Percentiles rank a stretch among this genome's conserved stretches.
Evolutionary conservation across 805 yeast species (phyloP).

Genomic region (Saccharomyces mikatae): DNA sequence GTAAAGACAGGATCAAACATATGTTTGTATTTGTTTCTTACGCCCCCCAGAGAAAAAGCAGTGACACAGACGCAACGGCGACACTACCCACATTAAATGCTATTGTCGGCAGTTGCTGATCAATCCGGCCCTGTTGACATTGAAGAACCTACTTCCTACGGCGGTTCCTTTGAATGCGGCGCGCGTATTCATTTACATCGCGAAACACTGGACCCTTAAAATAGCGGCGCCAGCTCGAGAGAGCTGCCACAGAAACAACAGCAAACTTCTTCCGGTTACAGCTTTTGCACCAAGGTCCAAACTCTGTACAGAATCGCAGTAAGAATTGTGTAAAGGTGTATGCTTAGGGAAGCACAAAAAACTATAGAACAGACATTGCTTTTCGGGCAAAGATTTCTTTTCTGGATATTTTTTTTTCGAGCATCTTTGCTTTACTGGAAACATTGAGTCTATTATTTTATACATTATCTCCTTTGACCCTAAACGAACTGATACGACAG

Average conservation of each 20-base stretch:
- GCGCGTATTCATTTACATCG: neutral
- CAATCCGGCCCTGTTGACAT: no score
- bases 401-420: neutral
- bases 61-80: no score
- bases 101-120: no score
- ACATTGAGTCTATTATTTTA: no score
- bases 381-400: neutral
- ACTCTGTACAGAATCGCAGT: neutral
- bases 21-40: no score
- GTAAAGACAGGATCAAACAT: neutral
- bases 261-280: neutral
- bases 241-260: neutral
- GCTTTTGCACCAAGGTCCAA: neutral
- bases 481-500: neutral
- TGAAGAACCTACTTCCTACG: neutral
- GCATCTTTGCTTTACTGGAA: neutral
- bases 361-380: neutral
- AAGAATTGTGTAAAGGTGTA: no score
- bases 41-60: no score
- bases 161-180: neutral
- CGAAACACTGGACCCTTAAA: neutral
- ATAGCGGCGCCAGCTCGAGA: neutral
- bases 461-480: neutral
- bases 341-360: neutral
- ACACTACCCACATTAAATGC: no score